Base-by-base conservation (phyloP, 2,329 filamentous ascomycete species). In the Fonsecaea pugnacius region DNA sequence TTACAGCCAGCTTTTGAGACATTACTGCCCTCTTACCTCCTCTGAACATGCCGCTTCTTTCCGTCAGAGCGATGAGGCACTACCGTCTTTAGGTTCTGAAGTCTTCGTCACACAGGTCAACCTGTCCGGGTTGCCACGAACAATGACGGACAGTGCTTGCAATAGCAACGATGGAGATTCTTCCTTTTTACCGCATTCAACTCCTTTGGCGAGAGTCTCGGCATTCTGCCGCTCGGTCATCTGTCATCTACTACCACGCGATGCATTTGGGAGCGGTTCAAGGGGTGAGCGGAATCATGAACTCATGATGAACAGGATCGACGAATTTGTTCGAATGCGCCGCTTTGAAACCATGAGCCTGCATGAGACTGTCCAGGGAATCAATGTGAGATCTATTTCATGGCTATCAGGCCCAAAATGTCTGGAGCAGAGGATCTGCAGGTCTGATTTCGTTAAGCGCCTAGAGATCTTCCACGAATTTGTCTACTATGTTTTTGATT, bases 401-500 rank as follows among this genome's bases (percentile, higher is more conserved):
- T 99, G 95, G 95, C 85, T 97, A 58, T 80, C 81, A 21, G 84
- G 86, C 36, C 83, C 12, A 73, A 82, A 1, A 70, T 74, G 14
- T 33, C 56, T 67, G 21, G 75, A 74, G 2, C 72, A 75, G 9
- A 93, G 89, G 60, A 80, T 90, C 56, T 90, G 90, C 65, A 80
- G 83, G 64, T 88, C 89, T 0, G 94, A 98, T 73, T 80, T 85
- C 33, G 78, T 79, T 6, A 98, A 97, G 76, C 88, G 93, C 10
- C 81, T 79, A 30, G 91, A 97, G 72, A 82, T 98, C 0, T 85
- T 97, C 55, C 78, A 87, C 59, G 95, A 99, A 75, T 88, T 98
- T 63, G 72, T 98, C 6, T 98, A 97, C 78, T 99, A 93, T 74
- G 70, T 96, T 3, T 95, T 99, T 72, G 95, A 99, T 76, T 97